Evolutionary conservation across 495 filamentous ascomycete species (phyloP).

Genomic region (Penicillium turbatum): DNA sequence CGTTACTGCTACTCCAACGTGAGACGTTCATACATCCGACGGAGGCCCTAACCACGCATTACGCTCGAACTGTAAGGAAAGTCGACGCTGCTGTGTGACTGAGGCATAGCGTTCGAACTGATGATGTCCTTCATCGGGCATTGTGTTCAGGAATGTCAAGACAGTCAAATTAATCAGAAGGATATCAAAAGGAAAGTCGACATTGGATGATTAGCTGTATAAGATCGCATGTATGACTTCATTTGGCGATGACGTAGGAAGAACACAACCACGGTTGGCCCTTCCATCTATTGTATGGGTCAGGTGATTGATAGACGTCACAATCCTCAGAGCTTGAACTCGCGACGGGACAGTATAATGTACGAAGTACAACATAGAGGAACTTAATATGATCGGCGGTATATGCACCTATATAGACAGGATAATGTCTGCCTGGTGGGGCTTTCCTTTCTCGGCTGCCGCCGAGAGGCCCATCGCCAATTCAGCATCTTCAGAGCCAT

Average conservation of each 20-base stretch:
- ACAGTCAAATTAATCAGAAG: background rate
- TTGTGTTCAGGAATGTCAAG: background rate
- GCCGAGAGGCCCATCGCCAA: too few relatives aligned
- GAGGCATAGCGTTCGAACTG: conserved; percentile 33
- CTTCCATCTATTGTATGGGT: background rate
- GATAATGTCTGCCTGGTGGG: too few relatives aligned
- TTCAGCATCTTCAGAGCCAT: too few relatives aligned
- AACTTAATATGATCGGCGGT: too few relatives aligned
- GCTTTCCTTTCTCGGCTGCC: too few relatives aligned
- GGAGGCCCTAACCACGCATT: conserved; percentile 23
- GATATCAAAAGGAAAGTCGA: background rate
- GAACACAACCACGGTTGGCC: conserved; percentile 5
- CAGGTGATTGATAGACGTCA: background rate
- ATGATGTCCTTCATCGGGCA: conserved; percentile 9
- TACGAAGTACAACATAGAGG: too few relatives aligned
- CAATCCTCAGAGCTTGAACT: too few relatives aligned
- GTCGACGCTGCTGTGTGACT: conserved; percentile 29
- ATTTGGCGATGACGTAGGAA: conserved; percentile 11
- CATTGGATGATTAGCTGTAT: background rate
- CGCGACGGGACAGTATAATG: too few relatives aligned
- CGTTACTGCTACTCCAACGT: background rate
- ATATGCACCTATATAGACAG: too few relatives aligned
- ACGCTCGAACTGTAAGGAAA: conserved; percentile 21
- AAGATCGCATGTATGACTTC: background rate
- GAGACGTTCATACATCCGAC: conserved; percentile 18